Evolutionary conservation across 2,329 filamentous ascomycete genomes (phyloP).

Genomic region (Dactylonectria macrodidyma): DNA sequence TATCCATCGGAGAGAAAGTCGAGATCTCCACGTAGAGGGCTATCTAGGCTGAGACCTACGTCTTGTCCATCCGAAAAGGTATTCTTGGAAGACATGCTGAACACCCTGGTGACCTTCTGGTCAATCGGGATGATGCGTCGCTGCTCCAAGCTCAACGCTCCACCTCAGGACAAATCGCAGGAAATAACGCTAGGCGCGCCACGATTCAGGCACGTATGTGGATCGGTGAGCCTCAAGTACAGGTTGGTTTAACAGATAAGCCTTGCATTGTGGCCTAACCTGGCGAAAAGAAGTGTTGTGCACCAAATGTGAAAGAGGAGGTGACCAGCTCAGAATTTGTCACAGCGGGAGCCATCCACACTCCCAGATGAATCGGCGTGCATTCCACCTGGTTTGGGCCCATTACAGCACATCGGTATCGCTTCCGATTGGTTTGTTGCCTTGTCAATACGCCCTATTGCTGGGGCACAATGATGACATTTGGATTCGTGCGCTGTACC

Average conservation of each 20-base stretch:
- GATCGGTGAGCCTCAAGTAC: neutral
- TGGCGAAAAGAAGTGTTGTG: neutral
- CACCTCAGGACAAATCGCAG: neutral
- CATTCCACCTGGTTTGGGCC: slow-evolving; percentile 11
- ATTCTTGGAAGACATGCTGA: slow-evolving; percentile 9
- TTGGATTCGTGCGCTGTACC: neutral
- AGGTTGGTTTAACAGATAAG: no score
- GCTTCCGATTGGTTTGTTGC: slow-evolving; percentile 20
- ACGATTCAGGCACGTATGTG: neutral
- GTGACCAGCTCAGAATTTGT: neutral
- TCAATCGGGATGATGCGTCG: neutral
- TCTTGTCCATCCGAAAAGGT: neutral
- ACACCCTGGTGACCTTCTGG: neutral
- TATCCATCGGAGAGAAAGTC: slow-evolving; percentile 17
- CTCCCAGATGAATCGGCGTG: neutral
- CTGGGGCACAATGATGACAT: slow-evolving; percentile 18
- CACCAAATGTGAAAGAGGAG: neutral
- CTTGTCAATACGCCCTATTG: slow-evolving; percentile 32
- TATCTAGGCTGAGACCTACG: slow-evolving; percentile 10
- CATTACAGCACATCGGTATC: slow-evolving; percentile 4
- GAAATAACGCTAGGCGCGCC: neutral
- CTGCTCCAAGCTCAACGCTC: neutral
- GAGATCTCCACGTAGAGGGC: slow-evolving; percentile 1
- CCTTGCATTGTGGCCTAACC: neutral
- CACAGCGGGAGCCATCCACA: neutral